A percentile compares a stretch with the other conserved stretches of the same genome.
phyloP scores from a whole-genome alignment of 169 alveolate species.

The Eimeria falciformis region DNA sequence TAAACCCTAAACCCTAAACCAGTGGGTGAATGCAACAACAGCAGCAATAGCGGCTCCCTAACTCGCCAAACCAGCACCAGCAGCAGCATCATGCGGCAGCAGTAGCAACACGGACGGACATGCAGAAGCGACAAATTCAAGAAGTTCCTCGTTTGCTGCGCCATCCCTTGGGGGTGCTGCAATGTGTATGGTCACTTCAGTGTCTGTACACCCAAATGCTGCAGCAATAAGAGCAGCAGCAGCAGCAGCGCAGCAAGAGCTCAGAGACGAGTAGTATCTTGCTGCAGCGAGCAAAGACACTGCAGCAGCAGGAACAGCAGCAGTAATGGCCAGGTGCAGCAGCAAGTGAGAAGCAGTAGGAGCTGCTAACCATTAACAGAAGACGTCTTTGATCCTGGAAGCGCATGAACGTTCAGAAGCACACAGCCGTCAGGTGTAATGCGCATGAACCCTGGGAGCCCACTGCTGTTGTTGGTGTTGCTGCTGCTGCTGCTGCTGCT shows the following conservation, averaged over 20 bases:
- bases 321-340: not conserved
- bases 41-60: constrained; percentile 1
- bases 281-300: not conserved
- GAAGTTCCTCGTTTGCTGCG: constrained; percentile 15
- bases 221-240: constrained; percentile 26
- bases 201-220: constrained; percentile 23
- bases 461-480: not conserved
- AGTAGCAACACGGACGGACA: not conserved
- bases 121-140: not conserved
- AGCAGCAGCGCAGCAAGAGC: not conserved
- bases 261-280: not conserved
- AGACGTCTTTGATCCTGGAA: constrained; percentile 10
- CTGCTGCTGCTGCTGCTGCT: constrained; percentile 24
- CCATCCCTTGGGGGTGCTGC: not conserved
- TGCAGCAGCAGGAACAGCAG: not conserved
- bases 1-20: too few species aligned
- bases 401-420: not conserved
- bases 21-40: too few species aligned
- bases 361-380: not conserved
- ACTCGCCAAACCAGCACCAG: not conserved
- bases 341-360: not conserved
- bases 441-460: not conserved
- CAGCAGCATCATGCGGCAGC: not conserved
- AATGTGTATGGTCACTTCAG: not conserved
- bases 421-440: not conserved